Conservation (phyloP, 768 basidiomycete genomes). For the Sistotremastrum suecicum region DNA sequence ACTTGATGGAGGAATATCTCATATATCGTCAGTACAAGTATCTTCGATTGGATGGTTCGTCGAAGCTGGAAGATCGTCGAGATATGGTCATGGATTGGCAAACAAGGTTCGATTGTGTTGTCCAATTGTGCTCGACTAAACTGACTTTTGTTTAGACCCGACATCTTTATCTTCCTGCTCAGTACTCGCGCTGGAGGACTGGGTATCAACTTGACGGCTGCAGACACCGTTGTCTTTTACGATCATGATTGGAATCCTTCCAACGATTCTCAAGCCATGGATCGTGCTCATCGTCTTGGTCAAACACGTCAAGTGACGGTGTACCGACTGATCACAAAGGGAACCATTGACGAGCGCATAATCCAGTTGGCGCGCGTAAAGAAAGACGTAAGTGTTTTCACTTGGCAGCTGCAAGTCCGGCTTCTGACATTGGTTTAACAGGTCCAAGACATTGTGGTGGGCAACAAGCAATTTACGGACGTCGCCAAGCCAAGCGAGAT, state of each 20-base stretch:
- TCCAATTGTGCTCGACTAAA: not conserved
- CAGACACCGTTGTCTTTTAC: constrained; percentile 92
- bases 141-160: constrained; percentile 37
- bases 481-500: constrained; percentile 94
- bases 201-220: constrained; percentile 91
- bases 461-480: constrained; percentile 89
- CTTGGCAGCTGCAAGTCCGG: not conserved
- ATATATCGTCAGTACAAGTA: constrained; percentile 96
- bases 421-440: constrained; percentile 17
- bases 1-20: constrained; percentile 96
- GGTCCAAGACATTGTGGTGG: constrained; percentile 99
- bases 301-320: constrained; percentile 97
- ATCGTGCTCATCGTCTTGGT: constrained; percentile 90
- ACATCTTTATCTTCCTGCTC: constrained; percentile 80
- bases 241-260: constrained; percentile 96
- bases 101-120: constrained; percentile 48
- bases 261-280: constrained; percentile 97
- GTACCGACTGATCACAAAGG: constrained; percentile 85
- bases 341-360: constrained; percentile 95
- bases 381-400: constrained; percentile 60
- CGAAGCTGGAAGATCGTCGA: constrained; percentile 87
- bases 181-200: constrained; percentile 93
- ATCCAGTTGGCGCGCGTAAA: constrained; percentile 91
- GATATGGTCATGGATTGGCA: constrained; percentile 99
- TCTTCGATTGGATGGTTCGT: constrained; percentile 82